Conservation (phyloP, 192 early-diverging fungal genomes). For the Coemansia sp. region DNA sequence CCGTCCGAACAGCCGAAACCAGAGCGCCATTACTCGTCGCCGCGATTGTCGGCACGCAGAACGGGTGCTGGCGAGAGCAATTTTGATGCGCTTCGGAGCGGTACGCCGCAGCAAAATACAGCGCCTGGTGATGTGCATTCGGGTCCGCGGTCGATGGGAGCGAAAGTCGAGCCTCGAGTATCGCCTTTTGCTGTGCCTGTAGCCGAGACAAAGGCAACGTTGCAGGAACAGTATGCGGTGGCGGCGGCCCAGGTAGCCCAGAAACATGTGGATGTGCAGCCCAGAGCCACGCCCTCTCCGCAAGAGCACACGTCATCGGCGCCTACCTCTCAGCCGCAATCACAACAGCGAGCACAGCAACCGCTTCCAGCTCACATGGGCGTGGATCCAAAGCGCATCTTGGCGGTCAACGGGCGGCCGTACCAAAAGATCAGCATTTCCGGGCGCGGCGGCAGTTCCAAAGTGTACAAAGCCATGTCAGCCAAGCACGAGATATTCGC, state of each 20-base stretch:
- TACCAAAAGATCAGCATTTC: slow-evolving; percentile 58
- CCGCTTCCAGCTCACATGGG: slow-evolving; percentile 2
- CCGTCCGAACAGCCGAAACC: slow-evolving; percentile 7
- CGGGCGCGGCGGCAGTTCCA: slow-evolving; percentile 84
- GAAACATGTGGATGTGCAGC: background rate
- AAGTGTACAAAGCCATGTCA: slow-evolving; percentile 85
- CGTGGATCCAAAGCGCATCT: slow-evolving; percentile 41
- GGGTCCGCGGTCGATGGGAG: slow-evolving; percentile 6
- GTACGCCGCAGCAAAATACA: background rate
- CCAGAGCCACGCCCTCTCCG: background rate
- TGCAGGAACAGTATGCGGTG: slow-evolving; percentile 26
- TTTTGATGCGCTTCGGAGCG: background rate
- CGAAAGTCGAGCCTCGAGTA: background rate
- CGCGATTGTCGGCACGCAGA: slow-evolving; percentile 29
- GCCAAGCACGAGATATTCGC: slow-evolving; percentile 65
- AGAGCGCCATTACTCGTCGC: slow-evolving; percentile 21
- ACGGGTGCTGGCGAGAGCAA: slow-evolving; percentile 10
- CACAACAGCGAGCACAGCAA: slow-evolving; percentile 5
- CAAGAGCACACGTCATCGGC: slow-evolving; percentile 5
- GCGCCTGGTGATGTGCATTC: background rate
- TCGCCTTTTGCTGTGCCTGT: slow-evolving; percentile 18
- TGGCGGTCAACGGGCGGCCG: slow-evolving; percentile 45
- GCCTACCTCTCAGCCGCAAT: background rate
- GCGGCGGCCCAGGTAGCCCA: slow-evolving; percentile 13
- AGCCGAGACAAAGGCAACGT: slow-evolving; percentile 9